A percentile compares a stretch with the other conserved stretches of the same genome.
phyloP scores from a whole-genome alignment of 805 yeast genomes.

The Yarrowia sp. region DNA sequence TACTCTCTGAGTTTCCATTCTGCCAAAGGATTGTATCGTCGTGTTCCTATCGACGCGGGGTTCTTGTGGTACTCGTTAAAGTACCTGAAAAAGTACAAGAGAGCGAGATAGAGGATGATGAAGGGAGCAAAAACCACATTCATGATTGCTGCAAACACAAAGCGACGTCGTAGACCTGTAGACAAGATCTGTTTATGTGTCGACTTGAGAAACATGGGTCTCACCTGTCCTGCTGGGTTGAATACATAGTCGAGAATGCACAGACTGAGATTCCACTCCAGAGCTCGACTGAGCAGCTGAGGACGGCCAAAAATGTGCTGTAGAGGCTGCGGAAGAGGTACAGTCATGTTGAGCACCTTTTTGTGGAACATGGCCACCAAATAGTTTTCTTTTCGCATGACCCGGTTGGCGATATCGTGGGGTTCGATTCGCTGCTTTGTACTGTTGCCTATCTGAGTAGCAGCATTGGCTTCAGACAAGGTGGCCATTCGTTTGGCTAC shows the following conservation, averaged over 20 bases:
- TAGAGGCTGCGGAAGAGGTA: constrained; percentile 56
- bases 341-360: constrained; percentile 69
- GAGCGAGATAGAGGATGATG: constrained; percentile 78
- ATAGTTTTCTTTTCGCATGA: constrained; percentile 95
- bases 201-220: constrained; percentile 72
- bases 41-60: constrained; percentile 79
- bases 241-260: constrained; percentile 88
- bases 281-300: constrained; percentile 72
- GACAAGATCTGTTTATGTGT: constrained; percentile 70
- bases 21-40: constrained; percentile 93
- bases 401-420: constrained; percentile 91
- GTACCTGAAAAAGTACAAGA: constrained; percentile 85
- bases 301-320: constrained; percentile 48
- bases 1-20: constrained; percentile 95
- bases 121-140: constrained; percentile 86
- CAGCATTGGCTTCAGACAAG: constrained; percentile 80
- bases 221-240: constrained; percentile 81
- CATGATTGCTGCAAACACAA: constrained; percentile 84
- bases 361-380: constrained; percentile 88
- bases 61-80: constrained; percentile 91
- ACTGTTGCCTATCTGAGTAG: constrained; percentile 53
- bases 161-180: constrained; percentile 75
- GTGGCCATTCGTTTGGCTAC: constrained; percentile 78
- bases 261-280: constrained; percentile 92
- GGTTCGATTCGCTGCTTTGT: constrained; percentile 78